Evolutionary conservation across 1,284 basidiomycete genomes (phyloP), one percentile per base, ranked within the genome.

Genomic region (Cutaneotrichosporon spelunceum): DNA sequence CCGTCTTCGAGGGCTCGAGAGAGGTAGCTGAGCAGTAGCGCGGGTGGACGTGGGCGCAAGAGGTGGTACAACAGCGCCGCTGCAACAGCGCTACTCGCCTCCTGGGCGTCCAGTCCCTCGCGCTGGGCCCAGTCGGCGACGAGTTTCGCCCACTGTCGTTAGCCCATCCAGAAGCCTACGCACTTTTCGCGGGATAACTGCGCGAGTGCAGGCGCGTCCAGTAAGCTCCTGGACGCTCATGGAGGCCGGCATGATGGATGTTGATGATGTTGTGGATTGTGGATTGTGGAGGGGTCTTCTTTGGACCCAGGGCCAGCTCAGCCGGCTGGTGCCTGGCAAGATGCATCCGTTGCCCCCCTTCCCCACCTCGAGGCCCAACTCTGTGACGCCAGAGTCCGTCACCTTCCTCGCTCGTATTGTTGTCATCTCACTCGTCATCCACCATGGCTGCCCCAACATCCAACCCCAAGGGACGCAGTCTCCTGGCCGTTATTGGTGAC

Each of bases 401-500:
- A 52, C 49, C 54, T 21, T 11, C 30, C 23, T 39, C 33, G 21
- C n/a, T 27, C 23, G 13, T 54, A 14, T 26, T 29, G 36, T 39
- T 44, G 54, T 26, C 29, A 26, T 26, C 45, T 3, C 34, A 24
- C 13, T n/a, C 27, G 24, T 19, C 39, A 56, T 56, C 39, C 52
- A 70, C 14, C 53, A 75, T 74, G 73, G 61, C 57, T 16, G 65
- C 67, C 13, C 26, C 48, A 8, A 67, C 72, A 1, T 55, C 62
- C 34, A 76, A 75, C 62, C 73, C 73, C 81, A 91, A 91, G 80
- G 91, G 93, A 78, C 85, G 93, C 59, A 89, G 30, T 44, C 36
- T 56, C 16, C 39, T 97, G 54, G 93, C 93, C 30, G 91, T 93
- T 71, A 96, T 97, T 65, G 94, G 93, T 45, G 93, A 97, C 78